phyloP scores from a whole-genome alignment of 2,329 filamentous ascomycete species.

The Fusarium secorum region DNA sequence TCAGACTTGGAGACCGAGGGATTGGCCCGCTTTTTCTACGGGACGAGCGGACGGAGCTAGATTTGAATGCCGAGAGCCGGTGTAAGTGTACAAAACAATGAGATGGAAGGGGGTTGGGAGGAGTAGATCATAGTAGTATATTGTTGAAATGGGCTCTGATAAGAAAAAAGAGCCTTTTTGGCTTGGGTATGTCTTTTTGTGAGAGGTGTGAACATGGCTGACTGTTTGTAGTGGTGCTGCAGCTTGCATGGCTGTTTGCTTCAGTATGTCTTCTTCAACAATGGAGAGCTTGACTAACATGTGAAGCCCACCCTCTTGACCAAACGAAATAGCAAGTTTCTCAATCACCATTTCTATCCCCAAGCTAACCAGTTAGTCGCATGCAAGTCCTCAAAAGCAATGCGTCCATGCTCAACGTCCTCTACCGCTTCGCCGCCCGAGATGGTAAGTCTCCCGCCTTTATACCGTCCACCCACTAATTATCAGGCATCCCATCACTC shows the following conservation, averaged over 20 bases:
- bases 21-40: slow-evolving; percentile 27
- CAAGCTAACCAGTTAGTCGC: slow-evolving; percentile 41
- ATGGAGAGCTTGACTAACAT: background rate
- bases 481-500: slow-evolving; percentile 50
- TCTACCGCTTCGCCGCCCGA: slow-evolving; percentile 49
- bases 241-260: slow-evolving; percentile 56
- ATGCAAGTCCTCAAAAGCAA: slow-evolving; percentile 55
- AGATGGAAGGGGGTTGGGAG: background rate
- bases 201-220: background rate
- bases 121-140: background rate
- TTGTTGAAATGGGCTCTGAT: slow-evolving; percentile 24
- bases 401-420: slow-evolving; percentile 50
- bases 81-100: slow-evolving; percentile 23
- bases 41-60: slow-evolving; percentile 7
- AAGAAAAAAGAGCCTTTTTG: slow-evolving; percentile 53
- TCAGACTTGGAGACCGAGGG: slow-evolving; percentile 34
- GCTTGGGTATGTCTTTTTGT: slow-evolving; percentile 49
- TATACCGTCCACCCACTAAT: background rate
- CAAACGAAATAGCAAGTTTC: slow-evolving; percentile 54
- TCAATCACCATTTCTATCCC: fast-evolving
- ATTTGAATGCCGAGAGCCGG: slow-evolving; percentile 22
- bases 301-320: slow-evolving; percentile 53
- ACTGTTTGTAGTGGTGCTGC: slow-evolving; percentile 49
- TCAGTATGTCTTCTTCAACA: slow-evolving; percentile 46
- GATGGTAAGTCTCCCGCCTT: slow-evolving; percentile 44